Base-by-base conservation (phyloP, 495 filamentous ascomycete species). In the Penicillium atrosanguineum region DNA sequence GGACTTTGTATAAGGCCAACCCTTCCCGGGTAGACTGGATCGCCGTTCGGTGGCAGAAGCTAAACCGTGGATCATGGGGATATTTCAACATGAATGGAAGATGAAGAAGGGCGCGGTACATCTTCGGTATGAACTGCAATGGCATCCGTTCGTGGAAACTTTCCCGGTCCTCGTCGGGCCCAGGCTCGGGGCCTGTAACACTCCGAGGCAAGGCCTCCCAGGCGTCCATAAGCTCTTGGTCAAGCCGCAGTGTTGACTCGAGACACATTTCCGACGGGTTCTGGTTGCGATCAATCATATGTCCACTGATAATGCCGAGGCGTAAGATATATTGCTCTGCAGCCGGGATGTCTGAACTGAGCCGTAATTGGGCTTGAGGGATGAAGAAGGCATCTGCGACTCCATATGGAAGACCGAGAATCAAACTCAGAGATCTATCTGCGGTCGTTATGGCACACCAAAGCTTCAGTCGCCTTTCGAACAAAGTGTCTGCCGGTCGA, bases 51-150 rank as follows among this genome's bases (percentile, higher is more conserved):
- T 71, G 67, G 50, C 67, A 75, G 49, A 69, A 70, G 11, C 67
- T 61, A 51, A 68, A 80, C 18, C 61, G 65, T 16, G 61, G 59
- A 44, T 80, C 73, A 6, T 60, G 61, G 21, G 69, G 58, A 5
- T 77, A 73, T 55, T 77, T 76, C 11, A 83, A 63, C 76, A 83
- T 80, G 56, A 76, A 79, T 0, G 81, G 81, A 7, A 83, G 63
- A 54, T 83, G 81, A 6, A 83, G 68, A 42, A 79, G 56, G 36
- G 75, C 67, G 2, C 73, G 65, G 19, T 71, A 54, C 20, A 77
- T 62, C 43, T 80, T 75, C 44, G 71, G 75, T 52, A 67, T 65
- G 41, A 83, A 79, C 44, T 77, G 78, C 7, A 70, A 28, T 20
- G 79, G 63, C 4, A 79, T 36, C 3, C 66, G 67, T 16, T 69